Evolutionary conservation across 176 grass and related monocot genomes (phyloP), one percentile per base, ranked within the genome.

Genomic region (Carex myosuroides): DNA sequence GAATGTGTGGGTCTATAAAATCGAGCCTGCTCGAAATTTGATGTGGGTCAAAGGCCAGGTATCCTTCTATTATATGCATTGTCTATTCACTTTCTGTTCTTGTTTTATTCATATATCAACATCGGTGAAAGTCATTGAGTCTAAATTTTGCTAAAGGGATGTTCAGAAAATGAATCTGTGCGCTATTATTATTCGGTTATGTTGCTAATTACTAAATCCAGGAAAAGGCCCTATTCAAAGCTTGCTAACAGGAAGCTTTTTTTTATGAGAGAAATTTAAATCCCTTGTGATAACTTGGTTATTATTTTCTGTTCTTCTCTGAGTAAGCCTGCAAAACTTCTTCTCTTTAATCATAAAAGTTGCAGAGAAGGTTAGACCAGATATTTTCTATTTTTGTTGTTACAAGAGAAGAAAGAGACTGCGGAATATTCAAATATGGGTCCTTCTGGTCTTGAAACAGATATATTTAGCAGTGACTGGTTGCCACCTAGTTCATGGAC

Each of bases 1-100:
- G 85, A 99, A 99, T 89, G 97, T 99, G 41, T 99, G 97, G 97
- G 85, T 96, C 65, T 99, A 99, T 60, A 94, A 96, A 94, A 94
- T 96, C 62, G 93, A 96, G 21, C 96, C 97, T 57, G 88, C 88
- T n/a, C 92, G 97, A 89, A 99, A 99, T 74, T 88, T 99, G 13
- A 89, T 99, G 60, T 95, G 88, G 89, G 83, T 96, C 70, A 99
- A 88, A 89, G 97, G 97, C 78, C 97, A 99, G 93, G 97, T 99
- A 90, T 63, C 61, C 20, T 63, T 84, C 22, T 75, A 54, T 13
- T 52, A 20, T 4, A 75, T 55, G 50, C 5, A 33, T 57, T 57
- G 24, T 57, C 4, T 78, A 18, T 57, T 50, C 5, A 14, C 10
- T 41, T 70, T 13, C 4, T 69, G 5, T 69, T 17, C 8, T 18